Percentiles rank a stretch among this genome's conserved stretches.
phyloP scores from a whole-genome alignment of 2,329 filamentous ascomycete species.

The Aspergillus felis region DNA sequence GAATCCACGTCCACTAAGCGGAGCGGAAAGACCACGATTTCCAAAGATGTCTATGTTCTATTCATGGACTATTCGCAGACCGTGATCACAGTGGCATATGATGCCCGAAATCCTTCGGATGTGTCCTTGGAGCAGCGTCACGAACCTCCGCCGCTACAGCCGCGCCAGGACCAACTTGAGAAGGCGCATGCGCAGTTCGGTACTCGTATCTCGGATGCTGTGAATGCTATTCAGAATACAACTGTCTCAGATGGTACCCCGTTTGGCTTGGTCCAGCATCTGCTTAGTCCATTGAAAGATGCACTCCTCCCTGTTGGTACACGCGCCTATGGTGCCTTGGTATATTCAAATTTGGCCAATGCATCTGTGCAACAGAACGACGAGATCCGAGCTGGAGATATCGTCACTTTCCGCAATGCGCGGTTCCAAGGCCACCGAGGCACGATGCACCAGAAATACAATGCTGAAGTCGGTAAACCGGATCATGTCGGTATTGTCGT shows the following conservation, averaged over 20 bases:
- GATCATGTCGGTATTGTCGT: slow-evolving; percentile 86
- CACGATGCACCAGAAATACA: slow-evolving; percentile 92
- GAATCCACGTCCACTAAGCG: slow-evolving; percentile 68
- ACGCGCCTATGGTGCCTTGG: slow-evolving; percentile 82
- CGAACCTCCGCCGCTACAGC: slow-evolving; percentile 72
- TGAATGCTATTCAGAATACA: slow-evolving; percentile 68
- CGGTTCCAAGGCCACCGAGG: slow-evolving; percentile 95
- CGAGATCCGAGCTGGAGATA: slow-evolving; percentile 89
- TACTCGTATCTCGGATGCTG: slow-evolving; percentile 67
- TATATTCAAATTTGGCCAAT: slow-evolving; percentile 94
- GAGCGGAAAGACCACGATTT: slow-evolving; percentile 66
- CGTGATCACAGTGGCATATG: slow-evolving; percentile 74
- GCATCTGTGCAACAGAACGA: slow-evolving; percentile 85
- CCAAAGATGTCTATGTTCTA: slow-evolving; percentile 79
- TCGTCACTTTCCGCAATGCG: slow-evolving; percentile 87
- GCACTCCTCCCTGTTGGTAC: slow-evolving; percentile 82
- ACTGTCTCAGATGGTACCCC: slow-evolving; percentile 82
- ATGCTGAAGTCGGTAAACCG: slow-evolving; percentile 77
- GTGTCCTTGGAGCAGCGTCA: slow-evolving; percentile 79
- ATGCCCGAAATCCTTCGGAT: slow-evolving; percentile 68
- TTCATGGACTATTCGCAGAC: slow-evolving; percentile 98
- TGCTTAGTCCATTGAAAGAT: slow-evolving; percentile 68
- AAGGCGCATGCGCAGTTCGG: slow-evolving; percentile 78
- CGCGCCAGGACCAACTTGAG: slow-evolving; percentile 92
- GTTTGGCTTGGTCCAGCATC: slow-evolving; percentile 69